These are phyloP conservation scores for Aspergillus novoparasiticus DNA, from an alignment of 2,329 filamentous ascomycete genomes.

Conservation along the genomic window DNA sequence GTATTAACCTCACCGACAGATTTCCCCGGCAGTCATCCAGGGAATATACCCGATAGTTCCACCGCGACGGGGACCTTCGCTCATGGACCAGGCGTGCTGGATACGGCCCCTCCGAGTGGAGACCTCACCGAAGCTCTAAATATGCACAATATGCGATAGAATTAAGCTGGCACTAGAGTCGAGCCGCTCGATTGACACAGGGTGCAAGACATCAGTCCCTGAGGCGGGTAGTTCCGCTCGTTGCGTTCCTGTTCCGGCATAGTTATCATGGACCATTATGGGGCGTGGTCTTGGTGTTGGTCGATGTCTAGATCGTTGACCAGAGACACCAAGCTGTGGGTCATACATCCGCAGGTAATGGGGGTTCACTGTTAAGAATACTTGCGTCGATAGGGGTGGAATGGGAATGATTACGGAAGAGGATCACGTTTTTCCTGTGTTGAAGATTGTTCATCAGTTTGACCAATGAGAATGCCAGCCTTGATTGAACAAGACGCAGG, in stretches of 20 bases:
- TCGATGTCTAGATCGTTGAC: neutral
- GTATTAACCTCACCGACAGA: neutral
- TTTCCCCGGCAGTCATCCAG: neutral
- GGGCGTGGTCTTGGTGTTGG: neutral
- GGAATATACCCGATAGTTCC: neutral
- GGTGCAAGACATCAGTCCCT: neutral
- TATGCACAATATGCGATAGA: neutral
- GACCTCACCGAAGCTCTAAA: neutral
- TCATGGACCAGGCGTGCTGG: neutral
- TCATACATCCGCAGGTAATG: neutral
- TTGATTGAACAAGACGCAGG: neutral
- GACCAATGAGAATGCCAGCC: neutral
- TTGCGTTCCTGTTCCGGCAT: neutral
- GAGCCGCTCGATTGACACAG: neutral
- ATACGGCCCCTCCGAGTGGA: neutral
- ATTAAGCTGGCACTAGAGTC: neutral
- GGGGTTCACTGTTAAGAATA: too few species aligned
- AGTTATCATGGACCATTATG: neutral
- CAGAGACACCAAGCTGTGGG: neutral
- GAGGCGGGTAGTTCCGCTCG: constrained; percentile 1
- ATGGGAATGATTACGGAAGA: neutral
- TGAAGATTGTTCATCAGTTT: neutral
- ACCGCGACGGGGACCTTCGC: neutral
- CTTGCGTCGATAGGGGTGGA: neutral
- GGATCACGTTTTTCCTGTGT: neutral